phyloP scores from a whole-genome alignment of 371 early-diverging fungal species.

The Apophysomyces trapeziformis region DNA sequence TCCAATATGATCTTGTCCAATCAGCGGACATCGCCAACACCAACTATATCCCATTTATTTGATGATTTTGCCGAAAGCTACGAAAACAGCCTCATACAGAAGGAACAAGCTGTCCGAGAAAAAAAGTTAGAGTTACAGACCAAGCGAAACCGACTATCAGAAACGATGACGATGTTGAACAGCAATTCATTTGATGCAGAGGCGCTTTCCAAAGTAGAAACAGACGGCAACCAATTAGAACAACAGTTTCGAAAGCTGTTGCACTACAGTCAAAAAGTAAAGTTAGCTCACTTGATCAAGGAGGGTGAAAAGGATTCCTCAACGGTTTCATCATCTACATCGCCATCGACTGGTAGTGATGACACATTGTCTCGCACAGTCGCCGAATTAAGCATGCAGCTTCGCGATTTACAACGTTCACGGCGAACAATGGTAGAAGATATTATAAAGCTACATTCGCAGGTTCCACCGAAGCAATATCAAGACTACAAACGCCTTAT shows the following conservation, averaged over 20 bases:
- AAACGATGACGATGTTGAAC: slow-evolving; percentile 21
- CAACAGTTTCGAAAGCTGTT: slow-evolving; percentile 18
- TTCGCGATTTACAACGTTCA: slow-evolving; percentile 15
- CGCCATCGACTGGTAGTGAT: background rate
- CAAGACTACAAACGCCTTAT: slow-evolving; percentile 55
- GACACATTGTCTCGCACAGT: slow-evolving; percentile 7
- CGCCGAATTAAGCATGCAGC: slow-evolving; percentile 11
- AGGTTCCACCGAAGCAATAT: slow-evolving; percentile 38
- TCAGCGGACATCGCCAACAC: slow-evolving; percentile 12
- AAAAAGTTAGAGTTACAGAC: slow-evolving; percentile 29
- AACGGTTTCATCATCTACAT: background rate
- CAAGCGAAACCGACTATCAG: slow-evolving; percentile 27
- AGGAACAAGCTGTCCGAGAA: slow-evolving; percentile 35
- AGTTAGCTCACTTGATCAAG: slow-evolving; percentile 10
- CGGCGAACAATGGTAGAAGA: slow-evolving; percentile 27
- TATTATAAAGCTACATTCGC: slow-evolving; percentile 24
- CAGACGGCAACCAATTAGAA: slow-evolving; percentile 13
- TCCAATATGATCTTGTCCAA: slow-evolving; percentile 17
- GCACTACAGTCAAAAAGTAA: slow-evolving; percentile 23
- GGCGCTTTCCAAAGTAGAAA: background rate
- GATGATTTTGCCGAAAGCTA: slow-evolving; percentile 22
- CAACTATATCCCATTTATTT: slow-evolving; percentile 17
- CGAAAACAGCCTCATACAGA: slow-evolving; percentile 27
- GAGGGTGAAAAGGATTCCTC: slow-evolving; percentile 11
- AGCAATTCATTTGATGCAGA: slow-evolving; percentile 17